Percentiles rank a stretch among this genome's conserved stretches.
These are phyloP conservation scores for Eutypa lata DNA, from an alignment of 2,329 filamentous ascomycete genomes.

Conservation along the genomic window DNA sequence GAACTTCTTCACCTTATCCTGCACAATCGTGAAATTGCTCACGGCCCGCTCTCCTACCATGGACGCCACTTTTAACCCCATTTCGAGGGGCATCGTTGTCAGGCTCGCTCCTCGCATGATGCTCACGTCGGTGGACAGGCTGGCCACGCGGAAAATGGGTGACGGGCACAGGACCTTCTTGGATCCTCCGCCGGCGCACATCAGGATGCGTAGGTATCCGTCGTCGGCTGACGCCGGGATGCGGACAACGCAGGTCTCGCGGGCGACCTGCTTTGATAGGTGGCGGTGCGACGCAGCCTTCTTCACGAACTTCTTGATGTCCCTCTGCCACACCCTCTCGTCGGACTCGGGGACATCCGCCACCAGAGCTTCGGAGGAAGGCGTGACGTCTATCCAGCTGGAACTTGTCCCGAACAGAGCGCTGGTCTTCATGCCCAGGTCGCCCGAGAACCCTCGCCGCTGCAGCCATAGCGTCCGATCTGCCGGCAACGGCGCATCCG, in stretches of 20 bases:
- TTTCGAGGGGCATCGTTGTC: constrained; percentile 61
- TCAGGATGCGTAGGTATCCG: constrained; percentile 66
- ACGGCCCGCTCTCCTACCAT: constrained; percentile 44
- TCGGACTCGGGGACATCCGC: constrained; percentile 52
- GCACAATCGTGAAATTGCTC: constrained; percentile 42
- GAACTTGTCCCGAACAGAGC: constrained; percentile 57
- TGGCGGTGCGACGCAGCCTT: constrained; percentile 47
- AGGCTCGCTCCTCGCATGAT: constrained; percentile 64
- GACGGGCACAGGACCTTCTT: constrained; percentile 59
- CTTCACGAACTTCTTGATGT: constrained; percentile 61
- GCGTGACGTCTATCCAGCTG: constrained; percentile 68
- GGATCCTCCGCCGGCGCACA: constrained; percentile 46
- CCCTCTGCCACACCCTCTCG: constrained; percentile 65
- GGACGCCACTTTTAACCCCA: constrained; percentile 57
- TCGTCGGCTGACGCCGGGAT: constrained; percentile 62
- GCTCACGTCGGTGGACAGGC: constrained; percentile 58
- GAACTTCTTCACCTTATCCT: constrained; percentile 33
- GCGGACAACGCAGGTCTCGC: constrained; percentile 63
- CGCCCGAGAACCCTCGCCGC: constrained; percentile 64
- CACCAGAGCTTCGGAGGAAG: constrained; percentile 41
- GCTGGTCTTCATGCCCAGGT: constrained; percentile 65
- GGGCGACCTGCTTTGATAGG: constrained; percentile 44
- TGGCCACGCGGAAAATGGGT: constrained; percentile 67
- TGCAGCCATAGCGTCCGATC: constrained; percentile 65
- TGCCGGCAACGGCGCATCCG: constrained; percentile 51